These are phyloP conservation scores for Cyathus striatus DNA, from an alignment of 768 basidiomycete species.

Conservation along the genomic window DNA sequence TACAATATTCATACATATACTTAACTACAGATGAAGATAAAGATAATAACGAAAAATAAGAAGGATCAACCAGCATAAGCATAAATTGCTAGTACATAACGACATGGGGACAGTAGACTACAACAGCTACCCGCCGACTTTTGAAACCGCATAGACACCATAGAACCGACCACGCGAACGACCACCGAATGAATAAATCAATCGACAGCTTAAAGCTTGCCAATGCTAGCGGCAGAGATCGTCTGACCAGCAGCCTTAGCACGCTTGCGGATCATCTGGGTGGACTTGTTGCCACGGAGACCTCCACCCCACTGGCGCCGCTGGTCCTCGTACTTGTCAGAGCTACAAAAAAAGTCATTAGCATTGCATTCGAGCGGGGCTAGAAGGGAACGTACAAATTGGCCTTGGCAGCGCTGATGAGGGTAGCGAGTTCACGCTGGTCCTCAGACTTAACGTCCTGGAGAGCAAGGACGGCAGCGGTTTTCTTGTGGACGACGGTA, in stretches of 20 bases:
- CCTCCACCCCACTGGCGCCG: conserved; percentile 96
- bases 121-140: neutral
- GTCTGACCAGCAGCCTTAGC: conserved; percentile 85
- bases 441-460: conserved; percentile 97
- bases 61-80: neutral
- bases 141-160: neutral
- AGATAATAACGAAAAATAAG: no score
- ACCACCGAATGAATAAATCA: neutral
- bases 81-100: neutral
- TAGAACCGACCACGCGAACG: neutral
- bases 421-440: conserved; percentile 85
- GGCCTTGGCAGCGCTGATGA: conserved; percentile 91
- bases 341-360: conserved; percentile 34
- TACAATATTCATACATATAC: no score
- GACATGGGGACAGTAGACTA: neutral
- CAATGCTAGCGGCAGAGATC: conserved; percentile 45
- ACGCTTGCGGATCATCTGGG: conserved; percentile 89
- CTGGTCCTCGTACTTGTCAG: conserved; percentile 91
- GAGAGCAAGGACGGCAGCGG: conserved; percentile 83
- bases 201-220: conserved; percentile 56
- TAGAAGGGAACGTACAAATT: conserved; percentile 73
- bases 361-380: neutral
- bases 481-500: conserved; percentile 98
- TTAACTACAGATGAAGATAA: no score
- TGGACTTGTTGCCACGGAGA: conserved; percentile 90